Evolutionary conservation across 2,329 filamentous ascomycete species (phyloP), one percentile per base, ranked within the genome.

Genomic region (Cercospora sp.): DNA sequence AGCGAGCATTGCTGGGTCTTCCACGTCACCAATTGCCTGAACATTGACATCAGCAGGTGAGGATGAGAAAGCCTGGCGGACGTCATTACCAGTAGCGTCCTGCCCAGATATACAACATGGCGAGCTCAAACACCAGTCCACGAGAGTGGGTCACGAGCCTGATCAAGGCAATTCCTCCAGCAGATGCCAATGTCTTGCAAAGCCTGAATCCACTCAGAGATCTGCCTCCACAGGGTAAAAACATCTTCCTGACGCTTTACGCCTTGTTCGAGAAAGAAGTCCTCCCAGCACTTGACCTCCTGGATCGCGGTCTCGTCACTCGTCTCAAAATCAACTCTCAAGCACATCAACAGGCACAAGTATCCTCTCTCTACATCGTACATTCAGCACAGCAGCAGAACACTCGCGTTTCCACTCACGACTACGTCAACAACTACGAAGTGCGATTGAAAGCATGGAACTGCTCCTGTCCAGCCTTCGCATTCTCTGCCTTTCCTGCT

Each of bases 381-480:
- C 87, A 84, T 73, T 93, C 90, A 39, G 85, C 81, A 55, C 81
- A 83, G 66, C 72, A 73, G 69, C 58, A 67, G 30, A 74, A 74
- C 72, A 72, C 75, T 69, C 68, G 69, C 26, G 67, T 67, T 68
- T 51, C 53, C 45, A 60, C 58, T 42, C 45, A 78, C 78, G 42
- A 75, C 76, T 66, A 71, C 36, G 63, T 69, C 59, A 71, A 65
- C 61, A 94, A 96, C 80, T 96, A 97, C 79, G 83, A 91, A 73
- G 91, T 98, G 16, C 87, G 89, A 9, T 84, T 94, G 1, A 74
- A 79, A 0, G 87, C 90, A 1, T 98, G 95, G 95, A 93, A 91
- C 78, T 99, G 95, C 79, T 92, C 88, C 1, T 99, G 95, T 81
- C 90, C 93, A 3, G 89, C 89, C 1, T 98, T 98, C 79, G 86